Percentiles rank a stretch among this genome's conserved stretches.
Conservation (phyloP, 2,329 filamentous ascomycete genomes). For the Neodidymelliopsis sp. region DNA sequence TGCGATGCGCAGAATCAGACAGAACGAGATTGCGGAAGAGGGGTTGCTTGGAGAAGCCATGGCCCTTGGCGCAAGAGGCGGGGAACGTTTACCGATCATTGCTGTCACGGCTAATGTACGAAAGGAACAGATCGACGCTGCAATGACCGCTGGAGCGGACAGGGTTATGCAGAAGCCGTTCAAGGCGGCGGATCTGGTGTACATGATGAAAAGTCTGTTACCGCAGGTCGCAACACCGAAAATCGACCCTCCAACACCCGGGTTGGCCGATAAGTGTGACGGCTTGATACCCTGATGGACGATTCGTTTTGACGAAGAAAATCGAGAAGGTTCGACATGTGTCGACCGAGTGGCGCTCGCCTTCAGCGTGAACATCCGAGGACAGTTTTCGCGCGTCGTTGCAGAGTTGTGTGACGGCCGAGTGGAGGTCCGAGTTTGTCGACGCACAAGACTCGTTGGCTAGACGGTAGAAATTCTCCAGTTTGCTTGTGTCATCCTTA, state of each 20-base stretch:
- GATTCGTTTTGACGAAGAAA: too few species aligned
- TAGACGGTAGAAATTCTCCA: too few species aligned
- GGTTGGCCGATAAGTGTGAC: constrained; percentile 12
- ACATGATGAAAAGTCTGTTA: constrained; percentile 45
- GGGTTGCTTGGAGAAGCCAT: constrained; percentile 24
- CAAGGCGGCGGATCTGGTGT: constrained; percentile 44
- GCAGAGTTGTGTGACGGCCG: too few species aligned
- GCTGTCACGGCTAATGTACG: constrained; percentile 50
- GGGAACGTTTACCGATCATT: constrained; percentile 42
- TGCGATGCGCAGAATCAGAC: constrained; percentile 57
- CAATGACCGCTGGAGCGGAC: constrained; percentile 45
- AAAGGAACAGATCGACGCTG: constrained; percentile 45
- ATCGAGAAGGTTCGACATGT: too few species aligned
- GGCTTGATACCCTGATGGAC: constrained; percentile 30
- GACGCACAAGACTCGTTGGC: too few species aligned
- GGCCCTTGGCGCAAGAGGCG: constrained; percentile 31
- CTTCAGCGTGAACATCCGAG: too few species aligned
- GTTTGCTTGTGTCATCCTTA: too few species aligned
- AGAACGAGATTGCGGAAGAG: constrained; percentile 51
- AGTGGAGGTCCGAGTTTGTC: too few species aligned
- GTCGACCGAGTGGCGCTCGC: too few species aligned
- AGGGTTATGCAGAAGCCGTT: constrained; percentile 49
- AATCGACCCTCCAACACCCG: constrained; percentile 29
- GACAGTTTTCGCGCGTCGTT: too few species aligned
- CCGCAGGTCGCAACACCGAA: constrained; percentile 27